Percentiles rank a stretch among this genome's conserved stretches.
Conservation (phyloP, 2,329 filamentous ascomycete species). For the Septoria linicola region DNA sequence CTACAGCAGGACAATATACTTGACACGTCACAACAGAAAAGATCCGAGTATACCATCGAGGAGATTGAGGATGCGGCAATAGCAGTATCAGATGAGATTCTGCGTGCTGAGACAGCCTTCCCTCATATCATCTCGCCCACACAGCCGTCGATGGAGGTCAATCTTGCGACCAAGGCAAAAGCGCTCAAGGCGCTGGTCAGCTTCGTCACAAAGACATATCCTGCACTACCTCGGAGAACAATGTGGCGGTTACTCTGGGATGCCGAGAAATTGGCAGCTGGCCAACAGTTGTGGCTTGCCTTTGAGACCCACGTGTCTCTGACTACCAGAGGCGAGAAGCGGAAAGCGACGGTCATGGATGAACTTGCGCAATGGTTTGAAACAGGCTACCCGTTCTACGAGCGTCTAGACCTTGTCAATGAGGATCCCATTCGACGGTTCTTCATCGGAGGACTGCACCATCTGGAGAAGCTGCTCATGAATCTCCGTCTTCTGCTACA, state of each 20-base stretch:
- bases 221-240: constrained; percentile 62
- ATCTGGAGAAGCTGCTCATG: constrained; percentile 31
- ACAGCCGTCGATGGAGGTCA: constrained; percentile 75
- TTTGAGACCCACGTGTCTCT: constrained; percentile 66
- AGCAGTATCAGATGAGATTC: constrained; percentile 74
- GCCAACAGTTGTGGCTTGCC: constrained; percentile 73
- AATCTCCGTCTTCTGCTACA: constrained; percentile 28
- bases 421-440: constrained; percentile 79
- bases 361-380: constrained; percentile 75
- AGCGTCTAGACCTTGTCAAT: constrained; percentile 64
- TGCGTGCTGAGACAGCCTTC: constrained; percentile 72
- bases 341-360: constrained; percentile 68
- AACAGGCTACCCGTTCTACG: constrained; percentile 70
- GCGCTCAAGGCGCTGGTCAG: constrained; percentile 73
- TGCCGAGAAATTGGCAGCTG: constrained; percentile 85
- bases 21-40: constrained; percentile 70
- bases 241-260: constrained; percentile 83
- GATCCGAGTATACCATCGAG: constrained; percentile 60
- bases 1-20: constrained; percentile 74
- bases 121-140: constrained; percentile 67
- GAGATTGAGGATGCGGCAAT: constrained; percentile 77
- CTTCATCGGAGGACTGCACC: constrained; percentile 58
- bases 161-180: constrained; percentile 69
- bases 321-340: constrained; percentile 48
- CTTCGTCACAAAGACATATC: constrained; percentile 66